Evolutionary conservation across 1,139 yeast species (phyloP).

Genomic region (Taphrina communis): DNA sequence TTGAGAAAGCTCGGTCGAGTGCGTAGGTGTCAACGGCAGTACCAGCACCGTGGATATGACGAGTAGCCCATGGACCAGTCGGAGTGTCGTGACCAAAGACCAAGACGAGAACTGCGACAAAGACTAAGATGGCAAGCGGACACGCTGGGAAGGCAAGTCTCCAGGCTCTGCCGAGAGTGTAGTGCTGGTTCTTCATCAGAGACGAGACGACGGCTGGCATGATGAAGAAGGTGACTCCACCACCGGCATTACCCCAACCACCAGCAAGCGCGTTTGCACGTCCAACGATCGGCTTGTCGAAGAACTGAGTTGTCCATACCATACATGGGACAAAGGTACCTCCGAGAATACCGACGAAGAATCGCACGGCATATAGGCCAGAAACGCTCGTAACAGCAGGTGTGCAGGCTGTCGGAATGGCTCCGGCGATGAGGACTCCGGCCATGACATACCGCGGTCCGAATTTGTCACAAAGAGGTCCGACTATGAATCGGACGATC

Average conservation of each 20-base stretch:
- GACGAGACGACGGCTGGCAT: conserved; percentile 51
- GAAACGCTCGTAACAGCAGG: conserved; percentile 49
- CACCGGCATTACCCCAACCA: conserved; percentile 54
- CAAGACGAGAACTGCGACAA: conserved; percentile 48
- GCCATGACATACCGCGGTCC: conserved; percentile 52
- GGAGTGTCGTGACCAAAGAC: conserved; percentile 52
- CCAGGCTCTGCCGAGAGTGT: conserved; percentile 50
- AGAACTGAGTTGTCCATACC: conserved; percentile 51
- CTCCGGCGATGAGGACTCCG: conserved; percentile 49
- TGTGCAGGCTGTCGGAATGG: conserved; percentile 52
- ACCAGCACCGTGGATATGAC: conserved; percentile 49
- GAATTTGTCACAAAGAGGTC: conserved; percentile 51
- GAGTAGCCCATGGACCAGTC: conserved; percentile 51
- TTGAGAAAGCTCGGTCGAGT: conserved; percentile 29
- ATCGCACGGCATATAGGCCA: conserved; percentile 50
- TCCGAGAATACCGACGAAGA: conserved; percentile 52
- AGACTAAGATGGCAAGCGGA: conserved; percentile 50
- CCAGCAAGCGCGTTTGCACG: conserved; percentile 52
- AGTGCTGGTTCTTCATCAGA: conserved; percentile 48
- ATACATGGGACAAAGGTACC: conserved; percentile 53
- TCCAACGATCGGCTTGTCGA: conserved; percentile 52
- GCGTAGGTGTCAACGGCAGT: conserved; percentile 26
- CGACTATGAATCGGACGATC: conserved; percentile 50
- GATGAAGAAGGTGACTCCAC: conserved; percentile 53
- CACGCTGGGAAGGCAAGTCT: conserved; percentile 51